These are phyloP conservation scores for Uncinocarpus reesii DNA, from an alignment of 2,329 filamentous ascomycete species.

Conservation along the genomic window DNA sequence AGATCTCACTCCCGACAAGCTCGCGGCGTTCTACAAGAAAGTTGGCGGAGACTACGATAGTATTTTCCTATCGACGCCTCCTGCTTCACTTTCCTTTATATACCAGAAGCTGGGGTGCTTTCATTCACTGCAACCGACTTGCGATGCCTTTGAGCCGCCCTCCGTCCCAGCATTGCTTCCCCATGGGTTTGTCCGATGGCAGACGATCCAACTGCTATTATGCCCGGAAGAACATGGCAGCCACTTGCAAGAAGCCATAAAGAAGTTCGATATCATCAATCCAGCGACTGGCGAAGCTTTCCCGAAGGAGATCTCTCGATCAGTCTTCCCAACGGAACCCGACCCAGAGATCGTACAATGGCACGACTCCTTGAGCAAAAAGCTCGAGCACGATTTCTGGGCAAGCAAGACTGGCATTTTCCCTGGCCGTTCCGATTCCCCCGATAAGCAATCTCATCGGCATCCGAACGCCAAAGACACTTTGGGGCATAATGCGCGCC, in stretches of 20 bases:
- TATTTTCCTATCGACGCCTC: constrained; percentile 67
- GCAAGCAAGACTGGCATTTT: constrained; percentile 29
- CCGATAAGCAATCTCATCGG: constrained; percentile 21
- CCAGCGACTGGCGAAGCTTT: constrained; percentile 52
- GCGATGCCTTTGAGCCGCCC: constrained; percentile 60
- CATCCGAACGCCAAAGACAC: not conserved
- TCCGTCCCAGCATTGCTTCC: constrained; percentile 72
- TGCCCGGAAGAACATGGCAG: constrained; percentile 79
- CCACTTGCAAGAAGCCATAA: constrained; percentile 70
- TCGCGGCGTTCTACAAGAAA: constrained; percentile 65
- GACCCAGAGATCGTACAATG: constrained; percentile 75
- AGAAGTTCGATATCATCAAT: constrained; percentile 64
- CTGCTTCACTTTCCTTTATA: constrained; percentile 73
- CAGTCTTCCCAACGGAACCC: constrained; percentile 59
- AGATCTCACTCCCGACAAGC: constrained; percentile 51
- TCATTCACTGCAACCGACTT: constrained; percentile 68
- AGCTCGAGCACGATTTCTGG: constrained; percentile 53
- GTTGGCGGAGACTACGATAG: constrained; percentile 67
- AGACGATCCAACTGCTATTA: constrained; percentile 79
- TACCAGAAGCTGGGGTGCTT: constrained; percentile 87
- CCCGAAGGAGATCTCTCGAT: constrained; percentile 54
- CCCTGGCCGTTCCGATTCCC: constrained; percentile 25
- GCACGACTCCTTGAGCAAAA: constrained; percentile 68
- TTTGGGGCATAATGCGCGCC: not conserved
- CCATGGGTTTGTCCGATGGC: constrained; percentile 84